A percentile compares a stretch with the other conserved stretches of the same genome.
Conservation (phyloP, 1,284 basidiomycete genomes). For the Sanghuangporus sanghuang region DNA sequence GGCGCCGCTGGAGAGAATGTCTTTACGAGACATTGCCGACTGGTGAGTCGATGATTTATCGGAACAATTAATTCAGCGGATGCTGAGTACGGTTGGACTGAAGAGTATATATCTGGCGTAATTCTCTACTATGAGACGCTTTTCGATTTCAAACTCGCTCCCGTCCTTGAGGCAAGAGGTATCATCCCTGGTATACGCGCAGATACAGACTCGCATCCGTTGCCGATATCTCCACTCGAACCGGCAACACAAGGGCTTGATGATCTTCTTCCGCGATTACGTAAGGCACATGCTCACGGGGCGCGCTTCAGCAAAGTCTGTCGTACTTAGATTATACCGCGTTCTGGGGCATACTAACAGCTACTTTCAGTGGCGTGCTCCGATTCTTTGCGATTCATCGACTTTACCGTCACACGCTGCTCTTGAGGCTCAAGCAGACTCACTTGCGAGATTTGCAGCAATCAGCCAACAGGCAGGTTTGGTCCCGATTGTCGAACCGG, state of each 20-base stretch:
- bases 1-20: constrained; percentile 40
- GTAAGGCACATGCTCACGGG: constrained; percentile 37
- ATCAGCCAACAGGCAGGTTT: constrained; percentile 45
- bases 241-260: constrained; percentile 48
- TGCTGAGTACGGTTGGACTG: neutral
- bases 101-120: constrained; percentile 46
- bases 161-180: constrained; percentile 36
- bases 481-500: constrained; percentile 49
- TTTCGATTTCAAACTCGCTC: constrained; percentile 41
- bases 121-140: constrained; percentile 46
- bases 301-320: constrained; percentile 40
- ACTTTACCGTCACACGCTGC: constrained; percentile 35
- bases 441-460: constrained; percentile 39
- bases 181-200: constrained; percentile 48
- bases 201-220: constrained; percentile 42
- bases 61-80: neutral
- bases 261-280: constrained; percentile 37
- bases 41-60: constrained; percentile 26
- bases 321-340: neutral
- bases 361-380: constrained; percentile 37
- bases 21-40: constrained; percentile 39
- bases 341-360: neutral
- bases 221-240: constrained; percentile 40
- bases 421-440: constrained; percentile 41
- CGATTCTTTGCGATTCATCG: constrained; percentile 38